Percentiles rank a stretch among this genome's conserved stretches.
phyloP scores from a whole-genome alignment of 2,329 filamentous ascomycete genomes.

The Calonectria henricotiae region DNA sequence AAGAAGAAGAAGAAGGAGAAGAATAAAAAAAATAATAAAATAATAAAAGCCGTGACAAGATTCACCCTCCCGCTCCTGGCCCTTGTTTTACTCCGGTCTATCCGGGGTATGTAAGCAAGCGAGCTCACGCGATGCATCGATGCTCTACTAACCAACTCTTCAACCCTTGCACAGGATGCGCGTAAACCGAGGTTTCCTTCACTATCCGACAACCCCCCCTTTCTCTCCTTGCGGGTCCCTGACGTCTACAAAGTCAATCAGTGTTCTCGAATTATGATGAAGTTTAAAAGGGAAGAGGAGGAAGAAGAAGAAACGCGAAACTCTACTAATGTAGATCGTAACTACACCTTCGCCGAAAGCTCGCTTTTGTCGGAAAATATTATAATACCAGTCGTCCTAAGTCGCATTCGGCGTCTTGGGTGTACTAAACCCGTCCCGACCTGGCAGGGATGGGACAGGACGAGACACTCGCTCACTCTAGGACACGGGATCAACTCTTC shows the following conservation, averaged over 20 bases:
- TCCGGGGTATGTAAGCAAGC: neutral
- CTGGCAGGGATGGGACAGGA: neutral
- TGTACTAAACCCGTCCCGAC: neutral
- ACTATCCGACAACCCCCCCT: neutral
- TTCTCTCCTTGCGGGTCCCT: neutral
- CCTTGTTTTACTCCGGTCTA: neutral
- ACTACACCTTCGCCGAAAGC: neutral
- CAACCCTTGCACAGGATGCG: neutral
- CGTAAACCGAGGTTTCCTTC: neutral
- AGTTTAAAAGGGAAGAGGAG: neutral
- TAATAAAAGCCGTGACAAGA: too few relatives aligned
- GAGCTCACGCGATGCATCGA: neutral
- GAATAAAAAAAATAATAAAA: too few relatives aligned
- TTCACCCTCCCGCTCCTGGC: too few relatives aligned
- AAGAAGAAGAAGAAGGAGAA: too few relatives aligned
- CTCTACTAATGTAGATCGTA: slow-evolving; percentile 14
- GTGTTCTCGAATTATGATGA: neutral
- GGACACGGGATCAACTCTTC: neutral
- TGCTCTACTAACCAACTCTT: neutral
- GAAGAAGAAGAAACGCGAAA: neutral
- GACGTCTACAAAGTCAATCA: neutral
- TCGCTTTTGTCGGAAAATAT: neutral
- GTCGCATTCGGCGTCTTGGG: neutral
- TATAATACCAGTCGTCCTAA: neutral
- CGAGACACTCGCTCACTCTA: neutral